Conservation (phyloP, 768 basidiomycete genomes). For the Panellus pusillus region DNA sequence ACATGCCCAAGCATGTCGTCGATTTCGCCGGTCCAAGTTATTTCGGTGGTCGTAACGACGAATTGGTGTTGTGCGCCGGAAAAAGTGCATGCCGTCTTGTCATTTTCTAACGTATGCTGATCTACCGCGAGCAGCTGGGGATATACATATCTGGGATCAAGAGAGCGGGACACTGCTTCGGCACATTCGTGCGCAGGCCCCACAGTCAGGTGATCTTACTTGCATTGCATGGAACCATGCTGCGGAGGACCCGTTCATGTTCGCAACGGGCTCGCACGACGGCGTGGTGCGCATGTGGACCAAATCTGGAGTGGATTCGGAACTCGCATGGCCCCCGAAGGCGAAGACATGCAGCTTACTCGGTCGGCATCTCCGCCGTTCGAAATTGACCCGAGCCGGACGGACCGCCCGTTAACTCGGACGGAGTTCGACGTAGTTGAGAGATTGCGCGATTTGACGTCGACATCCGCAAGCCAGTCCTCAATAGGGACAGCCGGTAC, state of each 20-base stretch:
- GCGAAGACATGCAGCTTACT: too few species aligned
- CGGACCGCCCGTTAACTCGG: too few species aligned
- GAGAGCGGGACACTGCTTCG: slow-evolving; percentile 75
- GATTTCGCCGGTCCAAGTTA: slow-evolving; percentile 83
- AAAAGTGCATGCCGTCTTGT: slow-evolving; percentile 49
- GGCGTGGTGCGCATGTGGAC: slow-evolving; percentile 78
- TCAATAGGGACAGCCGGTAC: too few species aligned
- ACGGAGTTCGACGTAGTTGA: too few species aligned
- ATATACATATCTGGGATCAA: slow-evolving; percentile 85
- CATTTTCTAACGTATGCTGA: background rate
- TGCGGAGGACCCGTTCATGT: slow-evolving; percentile 65
- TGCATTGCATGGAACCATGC: slow-evolving; percentile 80
- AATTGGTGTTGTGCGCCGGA: slow-evolving; percentile 74
- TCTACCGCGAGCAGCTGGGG: slow-evolving; percentile 51
- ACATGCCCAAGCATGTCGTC: slow-evolving; percentile 66
- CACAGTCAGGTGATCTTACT: slow-evolving; percentile 66
- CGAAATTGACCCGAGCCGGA: too few species aligned
- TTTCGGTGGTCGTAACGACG: slow-evolving; percentile 78
- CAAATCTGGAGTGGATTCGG: slow-evolving; percentile 26
- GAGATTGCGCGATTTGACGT: background rate
- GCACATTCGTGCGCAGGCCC: slow-evolving; percentile 60
- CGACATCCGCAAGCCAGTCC: too few species aligned
- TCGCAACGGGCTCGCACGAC: slow-evolving; percentile 77
- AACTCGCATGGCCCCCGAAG: background rate
- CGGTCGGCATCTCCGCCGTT: too few species aligned